Conservation (phyloP, 2,329 filamentous ascomycete species). For the Ceratocystiopsis brevicomis region DNA sequence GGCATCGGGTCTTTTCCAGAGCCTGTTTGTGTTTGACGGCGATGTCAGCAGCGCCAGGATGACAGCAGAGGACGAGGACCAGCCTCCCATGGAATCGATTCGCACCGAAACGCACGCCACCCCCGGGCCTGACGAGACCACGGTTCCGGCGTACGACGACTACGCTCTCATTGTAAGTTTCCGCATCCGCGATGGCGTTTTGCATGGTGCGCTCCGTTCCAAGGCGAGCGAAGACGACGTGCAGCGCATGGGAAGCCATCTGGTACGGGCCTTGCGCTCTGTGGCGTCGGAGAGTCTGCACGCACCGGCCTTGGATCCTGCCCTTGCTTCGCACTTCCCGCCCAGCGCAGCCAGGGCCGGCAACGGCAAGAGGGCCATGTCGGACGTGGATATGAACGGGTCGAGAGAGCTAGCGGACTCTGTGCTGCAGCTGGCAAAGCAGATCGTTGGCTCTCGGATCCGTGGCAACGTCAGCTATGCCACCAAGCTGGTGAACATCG, state of each 20-base stretch:
- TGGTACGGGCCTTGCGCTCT: conserved; percentile 1
- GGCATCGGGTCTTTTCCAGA: conserved; percentile 10
- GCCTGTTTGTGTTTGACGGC: conserved; percentile 12
- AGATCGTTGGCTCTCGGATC: conserved; percentile 5
- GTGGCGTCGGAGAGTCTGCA: background rate
- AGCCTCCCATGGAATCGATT: no score
- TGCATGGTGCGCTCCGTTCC: conserved; percentile 9
- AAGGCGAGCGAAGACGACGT: conserved; percentile 3
- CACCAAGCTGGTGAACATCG: conserved; percentile 10
- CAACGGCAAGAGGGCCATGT: no score
- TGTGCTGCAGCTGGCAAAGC: conserved; percentile 7
- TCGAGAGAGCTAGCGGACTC: conserved; percentile 1
- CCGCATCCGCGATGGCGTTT: conserved; percentile 7
- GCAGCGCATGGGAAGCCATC: conserved; percentile 2
- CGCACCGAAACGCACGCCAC: no score
- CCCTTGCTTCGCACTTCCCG: no score
- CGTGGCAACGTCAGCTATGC: conserved; percentile 7
- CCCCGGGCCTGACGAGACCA: no score
- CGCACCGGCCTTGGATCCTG: background rate
- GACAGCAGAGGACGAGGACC: no score
- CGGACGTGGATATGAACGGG: background rate
- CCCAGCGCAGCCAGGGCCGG: no score
- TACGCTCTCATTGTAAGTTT: conserved; percentile 12
- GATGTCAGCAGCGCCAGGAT: conserved; percentile 1
- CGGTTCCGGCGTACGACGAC: conserved; percentile 8